Conservation (phyloP, 371 early-diverging fungal species). For the Mucor indicus region DNA sequence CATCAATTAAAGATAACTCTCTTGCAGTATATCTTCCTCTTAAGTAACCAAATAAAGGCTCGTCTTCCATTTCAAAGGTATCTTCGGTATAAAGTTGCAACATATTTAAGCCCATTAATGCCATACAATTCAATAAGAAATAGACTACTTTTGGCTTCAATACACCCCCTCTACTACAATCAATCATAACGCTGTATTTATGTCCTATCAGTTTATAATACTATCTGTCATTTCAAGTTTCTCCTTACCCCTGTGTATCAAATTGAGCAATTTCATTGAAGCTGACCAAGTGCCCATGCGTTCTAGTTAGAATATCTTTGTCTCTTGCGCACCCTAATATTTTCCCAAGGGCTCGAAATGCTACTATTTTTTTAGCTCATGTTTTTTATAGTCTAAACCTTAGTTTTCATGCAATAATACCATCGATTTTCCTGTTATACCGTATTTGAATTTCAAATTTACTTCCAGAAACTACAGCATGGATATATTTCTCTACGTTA, state of each 20-base stretch:
- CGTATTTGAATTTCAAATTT: slow-evolving; percentile 51
- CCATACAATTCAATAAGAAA: slow-evolving; percentile 66
- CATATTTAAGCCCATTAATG: slow-evolving; percentile 82
- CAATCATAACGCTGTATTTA: slow-evolving; percentile 69
- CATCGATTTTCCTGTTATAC: slow-evolving; percentile 65
- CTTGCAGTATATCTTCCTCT: slow-evolving; percentile 69
- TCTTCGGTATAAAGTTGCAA: slow-evolving; percentile 89
- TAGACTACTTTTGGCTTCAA: slow-evolving; percentile 57
- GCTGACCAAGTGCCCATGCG: slow-evolving; percentile 41
- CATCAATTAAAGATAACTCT: slow-evolving; percentile 71
- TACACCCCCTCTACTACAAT: slow-evolving; percentile 84
- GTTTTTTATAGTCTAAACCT: background rate
- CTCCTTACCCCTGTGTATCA: slow-evolving; percentile 60
- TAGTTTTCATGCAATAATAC: slow-evolving; percentile 31
- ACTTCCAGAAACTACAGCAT: slow-evolving; percentile 24
- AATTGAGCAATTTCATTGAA: slow-evolving; percentile 67
- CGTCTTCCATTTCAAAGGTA: slow-evolving; percentile 74
- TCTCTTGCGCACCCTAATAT: slow-evolving; percentile 61
- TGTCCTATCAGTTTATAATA: background rate
- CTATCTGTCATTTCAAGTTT: background rate
- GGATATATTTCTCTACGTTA: slow-evolving; percentile 33
- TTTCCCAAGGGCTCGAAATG: slow-evolving; percentile 77
- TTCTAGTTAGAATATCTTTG: slow-evolving; percentile 29
- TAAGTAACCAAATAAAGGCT: slow-evolving; percentile 85
- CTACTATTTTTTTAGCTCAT: slow-evolving; percentile 28